phyloP scores from a whole-genome alignment of 2,329 filamentous ascomycete genomes.

The Aspergillus latus region DNA sequence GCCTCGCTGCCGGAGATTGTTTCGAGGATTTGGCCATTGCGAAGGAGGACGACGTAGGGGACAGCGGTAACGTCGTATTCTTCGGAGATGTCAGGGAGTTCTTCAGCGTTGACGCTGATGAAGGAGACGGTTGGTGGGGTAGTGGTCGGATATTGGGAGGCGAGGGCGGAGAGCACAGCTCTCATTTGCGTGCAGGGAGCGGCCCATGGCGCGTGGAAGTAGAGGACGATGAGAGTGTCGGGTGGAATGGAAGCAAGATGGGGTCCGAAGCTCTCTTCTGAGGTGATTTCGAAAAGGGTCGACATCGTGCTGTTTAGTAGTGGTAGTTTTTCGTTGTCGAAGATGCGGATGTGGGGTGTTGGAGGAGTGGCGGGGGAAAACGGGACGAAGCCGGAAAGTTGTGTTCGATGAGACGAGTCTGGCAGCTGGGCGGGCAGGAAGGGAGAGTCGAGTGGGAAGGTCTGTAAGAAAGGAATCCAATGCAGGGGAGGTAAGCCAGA shows the following conservation, averaged over 20 bases:
- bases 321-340: conserved; percentile 3
- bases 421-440: no score
- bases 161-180: conserved; percentile 79
- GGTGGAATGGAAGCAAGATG: conserved; percentile 66
- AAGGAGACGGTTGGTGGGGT: conserved; percentile 71
- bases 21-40: conserved; percentile 73
- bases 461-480: neutral
- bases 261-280: conserved; percentile 69
- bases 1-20: conserved; percentile 89
- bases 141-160: conserved; percentile 75
- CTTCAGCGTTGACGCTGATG: conserved; percentile 90
- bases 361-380: conserved; percentile 1
- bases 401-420: neutral
- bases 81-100: conserved; percentile 87
- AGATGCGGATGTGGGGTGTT: neutral
- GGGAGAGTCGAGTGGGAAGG: neutral
- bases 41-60: conserved; percentile 82
- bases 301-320: conserved; percentile 58
- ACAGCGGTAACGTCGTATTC: conserved; percentile 92
- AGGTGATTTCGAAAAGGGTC: conserved; percentile 73
- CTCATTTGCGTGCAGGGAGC: conserved; percentile 94
- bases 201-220: conserved; percentile 96
- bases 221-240: conserved; percentile 75
- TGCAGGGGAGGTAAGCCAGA: neutral
- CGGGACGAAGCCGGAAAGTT: conserved; percentile 2